Evolutionary conservation across 1,284 basidiomycete genomes (phyloP).

Genomic region (Phlebopus sp.): DNA sequence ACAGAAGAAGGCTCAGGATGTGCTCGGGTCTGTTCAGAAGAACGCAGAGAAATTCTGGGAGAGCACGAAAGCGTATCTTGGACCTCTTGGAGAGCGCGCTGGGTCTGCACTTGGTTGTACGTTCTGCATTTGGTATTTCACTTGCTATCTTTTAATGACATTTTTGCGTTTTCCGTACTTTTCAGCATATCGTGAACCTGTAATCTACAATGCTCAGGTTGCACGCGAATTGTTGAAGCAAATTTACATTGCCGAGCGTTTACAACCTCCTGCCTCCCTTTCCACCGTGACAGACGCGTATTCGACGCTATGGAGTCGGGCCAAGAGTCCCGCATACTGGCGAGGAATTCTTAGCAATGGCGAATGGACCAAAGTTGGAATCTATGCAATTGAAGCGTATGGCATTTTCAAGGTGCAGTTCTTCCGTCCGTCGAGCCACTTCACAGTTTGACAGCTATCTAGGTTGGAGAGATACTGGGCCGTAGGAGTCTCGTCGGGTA

Average conservation of each 20-base stretch:
- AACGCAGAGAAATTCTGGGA: conserved; percentile 52
- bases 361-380: conserved; percentile 73
- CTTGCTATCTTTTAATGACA: background rate
- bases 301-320: conserved; percentile 68
- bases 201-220: conserved; percentile 84
- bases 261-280: conserved; percentile 77
- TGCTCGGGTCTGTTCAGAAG: conserved; percentile 56
- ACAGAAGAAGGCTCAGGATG: conserved; percentile 70
- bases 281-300: conserved; percentile 69
- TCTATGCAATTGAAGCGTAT: conserved; percentile 89
- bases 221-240: conserved; percentile 85
- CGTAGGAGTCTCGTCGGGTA: conserved; percentile 85
- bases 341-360: conserved; percentile 67
- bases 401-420: conserved; percentile 73
- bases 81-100: conserved; percentile 58
- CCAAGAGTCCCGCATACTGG: conserved; percentile 69
- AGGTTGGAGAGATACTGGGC: conserved; percentile 91
- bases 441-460: conserved; percentile 3
- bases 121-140: conserved; percentile 25
- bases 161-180: background rate
- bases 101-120: conserved; percentile 65
- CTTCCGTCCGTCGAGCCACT: conserved; percentile 27
- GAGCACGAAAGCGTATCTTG: conserved; percentile 51
- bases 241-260: conserved; percentile 85
- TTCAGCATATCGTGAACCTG: conserved; percentile 78